phyloP scores from a whole-genome alignment of 2,329 filamentous ascomycete species.

The Metarhizium sp. region DNA sequence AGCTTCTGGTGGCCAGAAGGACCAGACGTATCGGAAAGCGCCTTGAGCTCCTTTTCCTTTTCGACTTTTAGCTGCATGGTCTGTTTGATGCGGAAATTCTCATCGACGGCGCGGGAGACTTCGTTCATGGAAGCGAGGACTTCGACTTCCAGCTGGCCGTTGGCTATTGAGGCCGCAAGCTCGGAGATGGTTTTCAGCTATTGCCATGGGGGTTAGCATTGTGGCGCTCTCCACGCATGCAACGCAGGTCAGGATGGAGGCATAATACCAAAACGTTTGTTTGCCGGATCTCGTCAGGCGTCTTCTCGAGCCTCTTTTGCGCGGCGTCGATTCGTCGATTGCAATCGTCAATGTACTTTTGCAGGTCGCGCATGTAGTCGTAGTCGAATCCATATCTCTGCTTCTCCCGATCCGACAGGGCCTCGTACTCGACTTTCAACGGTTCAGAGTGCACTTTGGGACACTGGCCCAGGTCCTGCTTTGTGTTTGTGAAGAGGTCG shows the following conservation, averaged over 20 bases:
- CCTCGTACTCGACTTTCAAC: constrained; percentile 82
- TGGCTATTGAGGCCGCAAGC: constrained; percentile 66
- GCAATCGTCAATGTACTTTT: constrained; percentile 95
- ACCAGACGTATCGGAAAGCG: constrained; percentile 81
- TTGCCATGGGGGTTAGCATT: rapidly evolving
- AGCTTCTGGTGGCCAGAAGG: constrained; percentile 95
- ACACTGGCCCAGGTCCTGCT: constrained; percentile 88
- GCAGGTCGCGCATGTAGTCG: constrained; percentile 92
- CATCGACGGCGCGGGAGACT: constrained; percentile 74
- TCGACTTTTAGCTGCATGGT: constrained; percentile 75
- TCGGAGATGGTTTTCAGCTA: constrained; percentile 76
- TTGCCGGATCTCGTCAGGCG: constrained; percentile 92
- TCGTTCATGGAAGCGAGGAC: constrained; percentile 74
- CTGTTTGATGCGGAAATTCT: constrained; percentile 77
- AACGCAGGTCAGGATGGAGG: background rate
- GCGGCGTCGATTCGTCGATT: constrained; percentile 87
- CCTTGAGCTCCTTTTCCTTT: constrained; percentile 79
- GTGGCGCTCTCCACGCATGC: background rate
- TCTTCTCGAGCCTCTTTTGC: constrained; percentile 89
- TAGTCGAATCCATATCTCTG: constrained; percentile 84
- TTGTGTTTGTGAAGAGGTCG: constrained; percentile 99
- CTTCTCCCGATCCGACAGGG: constrained; percentile 59
- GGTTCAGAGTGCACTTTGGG: constrained; percentile 81
- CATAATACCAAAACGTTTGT: constrained; percentile 69
- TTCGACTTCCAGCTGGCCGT: constrained; percentile 75